phyloP scores from a whole-genome alignment of 768 basidiomycete species.

The Termitomyces sp. region DNA sequence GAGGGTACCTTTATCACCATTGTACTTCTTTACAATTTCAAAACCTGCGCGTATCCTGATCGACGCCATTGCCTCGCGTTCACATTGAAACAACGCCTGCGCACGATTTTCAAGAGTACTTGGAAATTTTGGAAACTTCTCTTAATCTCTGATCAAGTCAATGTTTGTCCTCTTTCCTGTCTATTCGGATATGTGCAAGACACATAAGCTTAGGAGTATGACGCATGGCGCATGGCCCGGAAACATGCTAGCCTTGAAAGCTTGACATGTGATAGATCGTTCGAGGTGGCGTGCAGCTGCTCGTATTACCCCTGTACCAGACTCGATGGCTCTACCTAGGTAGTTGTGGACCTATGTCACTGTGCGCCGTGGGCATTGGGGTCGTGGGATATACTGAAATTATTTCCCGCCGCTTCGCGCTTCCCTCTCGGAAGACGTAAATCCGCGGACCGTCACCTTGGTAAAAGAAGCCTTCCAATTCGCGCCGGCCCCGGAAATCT shows the following conservation, averaged over 20 bases:
- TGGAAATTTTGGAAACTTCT: neutral
- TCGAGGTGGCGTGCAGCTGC: neutral
- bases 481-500: slow-evolving; percentile 28
- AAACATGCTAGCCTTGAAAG: neutral
- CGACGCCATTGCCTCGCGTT: slow-evolving; percentile 16
- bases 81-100: slow-evolving; percentile 11
- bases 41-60: slow-evolving; percentile 8
- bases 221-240: neutral
- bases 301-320: neutral
- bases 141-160: neutral
- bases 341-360: neutral
- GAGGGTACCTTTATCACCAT: neutral
- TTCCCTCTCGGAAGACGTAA: slow-evolving; percentile 14
- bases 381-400: neutral
- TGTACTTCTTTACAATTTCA: slow-evolving; percentile 8
- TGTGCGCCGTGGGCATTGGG: neutral
- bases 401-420: neutral
- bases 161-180: neutral
- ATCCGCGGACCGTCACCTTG: slow-evolving; percentile 36
- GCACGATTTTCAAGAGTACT: slow-evolving; percentile 5
- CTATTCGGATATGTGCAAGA: neutral
- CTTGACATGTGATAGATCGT: neutral
- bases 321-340: neutral
- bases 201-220: neutral
- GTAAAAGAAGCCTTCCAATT: slow-evolving; percentile 26